Base-by-base conservation (phyloP, 169 alveolate species). In the Plasmodium billcollinsi region DNA sequence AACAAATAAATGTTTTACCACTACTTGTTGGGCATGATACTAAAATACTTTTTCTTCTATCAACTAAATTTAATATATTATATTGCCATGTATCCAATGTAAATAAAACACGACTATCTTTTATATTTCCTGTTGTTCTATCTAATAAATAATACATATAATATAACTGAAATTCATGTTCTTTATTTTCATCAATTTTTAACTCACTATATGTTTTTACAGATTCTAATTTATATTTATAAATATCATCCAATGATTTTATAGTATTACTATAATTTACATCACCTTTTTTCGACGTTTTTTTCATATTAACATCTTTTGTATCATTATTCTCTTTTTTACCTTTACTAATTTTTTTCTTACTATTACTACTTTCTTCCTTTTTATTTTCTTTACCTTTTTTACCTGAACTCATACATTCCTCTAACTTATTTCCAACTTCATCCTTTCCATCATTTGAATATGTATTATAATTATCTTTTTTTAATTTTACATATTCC, bases 31-130 rank as follows among this genome's bases (percentile, higher is more conserved):
- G 99, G 1, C 98, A 98, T 4, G 94, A 96, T 24, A 88, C 98
- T 91, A 94, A 89, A 29, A 92, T 96, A 80, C 94, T 94, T 65
- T 88, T 96, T 69, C 91, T 91, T 47, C 78, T 85, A 78, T 96
- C 98, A 26, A 97, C 97, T 14, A 95, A 89, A 70, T 95, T 97
- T 50, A 96, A 89, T 47, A 96, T 83, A 73, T 94, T 80, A 86
- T 91, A 94, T 94, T 97, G 99, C 99, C 99, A 97, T 39, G 95
- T 96, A 86, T 97, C 99, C 3, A 98, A 98, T 56, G 93, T 95
- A 92, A 97, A 97, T 61, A 94, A 92, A 56, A 97, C 99, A 2
- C 99, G 95, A 12, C 95, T 95, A 89, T 96, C 98, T 47, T 88
- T 83, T 75, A 93, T 93, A 59, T 96, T 91, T 21, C 98, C 97